phyloP scores from a whole-genome alignment of 352 stramenopile genomes.

The Globisporangium emineosum region DNA sequence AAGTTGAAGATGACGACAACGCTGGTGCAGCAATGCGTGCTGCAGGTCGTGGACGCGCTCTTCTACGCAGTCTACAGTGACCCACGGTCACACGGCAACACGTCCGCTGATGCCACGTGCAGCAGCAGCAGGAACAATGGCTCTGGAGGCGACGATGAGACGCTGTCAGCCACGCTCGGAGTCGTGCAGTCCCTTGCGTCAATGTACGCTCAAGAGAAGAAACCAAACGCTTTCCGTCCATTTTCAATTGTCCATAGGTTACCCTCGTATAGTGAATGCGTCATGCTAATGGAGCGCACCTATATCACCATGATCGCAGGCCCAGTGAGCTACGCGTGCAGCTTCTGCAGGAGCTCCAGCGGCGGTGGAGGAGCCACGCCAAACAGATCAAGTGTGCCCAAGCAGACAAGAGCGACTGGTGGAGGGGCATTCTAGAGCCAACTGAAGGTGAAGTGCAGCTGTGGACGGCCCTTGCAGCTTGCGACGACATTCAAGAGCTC shows the following conservation, averaged over 20 bases:
- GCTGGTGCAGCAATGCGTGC: slow-evolving; percentile 1
- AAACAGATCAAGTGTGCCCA: slow-evolving; percentile 1
- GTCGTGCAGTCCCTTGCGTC: slow-evolving; percentile 6
- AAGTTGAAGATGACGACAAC: neutral
- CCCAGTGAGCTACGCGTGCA: slow-evolving; percentile 6
- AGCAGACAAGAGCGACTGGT: slow-evolving; percentile 4
- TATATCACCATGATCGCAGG: neutral
- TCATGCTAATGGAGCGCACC: neutral
- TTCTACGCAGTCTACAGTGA: neutral
- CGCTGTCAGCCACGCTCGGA: neutral
- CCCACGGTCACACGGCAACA: neutral
- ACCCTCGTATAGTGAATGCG: neutral
- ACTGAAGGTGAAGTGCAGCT: slow-evolving; percentile 2
- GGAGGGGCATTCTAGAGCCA: neutral
- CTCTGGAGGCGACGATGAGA: neutral
- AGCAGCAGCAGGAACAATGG: neutral
- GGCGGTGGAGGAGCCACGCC: neutral
- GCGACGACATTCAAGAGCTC: slow-evolving; percentile 7
- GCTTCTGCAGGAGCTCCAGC: slow-evolving; percentile 7
- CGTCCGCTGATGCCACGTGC: neutral
- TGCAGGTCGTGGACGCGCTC: slow-evolving; percentile 14
- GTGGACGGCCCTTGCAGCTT: neutral
- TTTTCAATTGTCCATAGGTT: neutral
- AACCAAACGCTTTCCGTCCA: neutral
- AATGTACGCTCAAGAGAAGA: slow-evolving; percentile 4